Base-by-base conservation (phyloP, 805 yeast genomes). In the Suhomyces pyralidae region DNA sequence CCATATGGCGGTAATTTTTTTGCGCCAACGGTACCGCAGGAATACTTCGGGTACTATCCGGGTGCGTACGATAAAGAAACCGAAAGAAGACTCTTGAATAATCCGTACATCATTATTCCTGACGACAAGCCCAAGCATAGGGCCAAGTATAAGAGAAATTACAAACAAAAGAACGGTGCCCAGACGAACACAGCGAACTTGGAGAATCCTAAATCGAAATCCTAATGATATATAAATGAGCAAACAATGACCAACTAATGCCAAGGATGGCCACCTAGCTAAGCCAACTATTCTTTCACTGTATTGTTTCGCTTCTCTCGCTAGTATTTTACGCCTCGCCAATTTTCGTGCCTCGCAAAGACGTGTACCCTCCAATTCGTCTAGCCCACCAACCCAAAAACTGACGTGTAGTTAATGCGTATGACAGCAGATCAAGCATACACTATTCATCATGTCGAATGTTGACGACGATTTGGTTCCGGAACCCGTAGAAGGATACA, bases 401-500 rank as follows among this genome's bases (percentile, higher is more conserved):
- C 42, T 19, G 22, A 38, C 42, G 42, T 38, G 42, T 38, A 17
- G 42, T 17, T 17, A 38, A 38, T 38, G 20, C 20, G 22, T 8
- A 19, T 19, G 14, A 38, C 12, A 9, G 7, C 42, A 38, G 42
- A 38, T 38, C 42, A 38, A 17, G 19, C 12, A 36, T 38, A 22
- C 30, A 46, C 43, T 24, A 46, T 24, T 10, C 45, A 53, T 32
- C 24, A 64, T 65, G 68, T 60, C 67, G 10, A 60, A 61, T 54
- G 50, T 22, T 24, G 79, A 73, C 30, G 88, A 84, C 56, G 89
- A 84, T 57, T 75, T 84, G 58, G 73, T 78, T 28, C 86, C 88
- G 14, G 89, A 85, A 64, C 72, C 77, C 50, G 81, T 78, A 45
- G 83, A 83, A 56, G 86, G 86, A 7, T 88, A 86, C 75, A 80